These are phyloP conservation scores for Vitis riparia DNA, from an alignment of 164 flowering plant genomes.

Conservation along the genomic window DNA sequence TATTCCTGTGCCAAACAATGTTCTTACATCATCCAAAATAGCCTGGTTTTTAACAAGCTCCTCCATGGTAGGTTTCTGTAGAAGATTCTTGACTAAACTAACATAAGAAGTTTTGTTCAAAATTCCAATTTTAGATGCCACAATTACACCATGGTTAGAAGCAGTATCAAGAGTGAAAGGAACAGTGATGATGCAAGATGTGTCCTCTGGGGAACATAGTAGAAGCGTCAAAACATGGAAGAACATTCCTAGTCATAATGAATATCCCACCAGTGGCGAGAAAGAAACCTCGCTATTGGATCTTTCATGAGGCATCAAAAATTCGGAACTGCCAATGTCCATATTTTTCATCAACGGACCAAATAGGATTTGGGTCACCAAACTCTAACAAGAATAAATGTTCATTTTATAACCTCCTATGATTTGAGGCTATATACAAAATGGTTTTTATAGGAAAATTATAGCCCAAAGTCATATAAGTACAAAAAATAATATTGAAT, in stretches of 20 bases:
- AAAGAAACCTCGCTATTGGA: conserved; percentile 26
- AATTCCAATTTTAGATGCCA: conserved; percentile 59
- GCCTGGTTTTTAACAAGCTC: conserved; percentile 79
- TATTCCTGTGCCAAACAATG: conserved; percentile 93
- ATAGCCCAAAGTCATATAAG: too few species aligned
- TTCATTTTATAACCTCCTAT: too few species aligned
- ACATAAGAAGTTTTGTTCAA: conserved; percentile 36
- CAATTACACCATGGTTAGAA: conserved; percentile 95
- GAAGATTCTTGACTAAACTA: conserved; percentile 74
- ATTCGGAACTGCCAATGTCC: conserved; percentile 27
- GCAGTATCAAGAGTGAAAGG: conserved; percentile 96
- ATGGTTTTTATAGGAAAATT: too few species aligned
- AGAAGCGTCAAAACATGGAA: conserved; percentile 94
- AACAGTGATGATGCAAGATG: conserved; percentile 87
- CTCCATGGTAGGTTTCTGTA: conserved; percentile 80
- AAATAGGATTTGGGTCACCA: too few species aligned
- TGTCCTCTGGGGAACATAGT: conserved; percentile 73
- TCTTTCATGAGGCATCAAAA: conserved; percentile 24
- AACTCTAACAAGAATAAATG: too few species aligned
- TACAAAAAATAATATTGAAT: too few species aligned
- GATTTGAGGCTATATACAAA: too few species aligned
- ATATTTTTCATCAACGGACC: conserved; percentile 26
- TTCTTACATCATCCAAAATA: conserved; percentile 82
- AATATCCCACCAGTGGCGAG: conserved; percentile 79
- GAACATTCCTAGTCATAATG: conserved; percentile 99